Evolutionary conservation across 2,329 filamentous ascomycete species (phyloP).

Genomic region (Pseudogymnoascus sp.): DNA sequence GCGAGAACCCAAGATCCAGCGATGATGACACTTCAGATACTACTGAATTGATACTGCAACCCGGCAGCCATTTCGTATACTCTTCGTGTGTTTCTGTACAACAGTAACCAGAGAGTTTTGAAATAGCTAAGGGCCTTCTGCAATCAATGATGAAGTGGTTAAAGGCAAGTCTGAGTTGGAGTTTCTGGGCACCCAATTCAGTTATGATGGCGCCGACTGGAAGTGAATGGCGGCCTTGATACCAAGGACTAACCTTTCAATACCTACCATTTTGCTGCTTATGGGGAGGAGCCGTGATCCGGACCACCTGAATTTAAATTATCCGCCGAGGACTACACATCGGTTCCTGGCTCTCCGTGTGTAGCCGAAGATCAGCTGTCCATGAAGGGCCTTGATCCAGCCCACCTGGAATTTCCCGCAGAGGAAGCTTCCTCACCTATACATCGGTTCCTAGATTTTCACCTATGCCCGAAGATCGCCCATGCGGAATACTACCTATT

Average conservation of each 20-base stretch:
- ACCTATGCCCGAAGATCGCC: background rate
- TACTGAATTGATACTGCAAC: conserved; percentile 51
- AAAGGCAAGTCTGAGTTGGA: conserved; percentile 63
- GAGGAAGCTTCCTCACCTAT: background rate
- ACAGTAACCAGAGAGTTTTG: conserved; percentile 29
- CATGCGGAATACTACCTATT: background rate
- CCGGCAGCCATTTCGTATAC: conserved; percentile 22
- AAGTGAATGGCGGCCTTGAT: background rate
- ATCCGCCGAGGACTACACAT: background rate
- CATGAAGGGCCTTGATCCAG: background rate
- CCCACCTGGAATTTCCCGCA: background rate
- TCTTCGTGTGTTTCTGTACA: conserved; percentile 43
- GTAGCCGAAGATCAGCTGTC: background rate
- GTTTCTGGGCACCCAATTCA: background rate
- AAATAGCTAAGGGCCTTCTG: conserved; percentile 13
- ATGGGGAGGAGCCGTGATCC: background rate
- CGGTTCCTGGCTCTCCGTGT: background rate
- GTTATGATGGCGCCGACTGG: background rate
- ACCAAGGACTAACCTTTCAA: background rate
- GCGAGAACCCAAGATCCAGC: conserved; percentile 32
- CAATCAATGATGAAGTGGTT: conserved; percentile 31
- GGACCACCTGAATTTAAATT: background rate
- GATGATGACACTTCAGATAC: conserved; percentile 69
- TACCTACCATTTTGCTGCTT: background rate
- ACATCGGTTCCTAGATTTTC: background rate